A percentile compares a stretch with the other conserved stretches of the same genome.
These are phyloP conservation scores for Wolfiporia cocos DNA, from an alignment of 1,284 basidiomycete species.

Conservation along the genomic window DNA sequence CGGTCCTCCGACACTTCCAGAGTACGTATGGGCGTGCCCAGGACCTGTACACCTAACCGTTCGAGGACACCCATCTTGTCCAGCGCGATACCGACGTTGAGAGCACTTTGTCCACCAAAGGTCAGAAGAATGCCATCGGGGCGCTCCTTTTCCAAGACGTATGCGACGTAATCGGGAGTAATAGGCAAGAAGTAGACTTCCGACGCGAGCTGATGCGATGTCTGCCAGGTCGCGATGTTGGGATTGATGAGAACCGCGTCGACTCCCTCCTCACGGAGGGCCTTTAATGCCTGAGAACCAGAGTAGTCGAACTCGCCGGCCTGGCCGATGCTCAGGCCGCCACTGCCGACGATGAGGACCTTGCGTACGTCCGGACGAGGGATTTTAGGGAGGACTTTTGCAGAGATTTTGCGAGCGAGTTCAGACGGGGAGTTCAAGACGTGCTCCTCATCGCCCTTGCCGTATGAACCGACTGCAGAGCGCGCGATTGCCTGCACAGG, in stretches of 20 bases:
- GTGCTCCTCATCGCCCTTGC: slow-evolving; percentile 53
- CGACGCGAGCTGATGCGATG: slow-evolving; percentile 92
- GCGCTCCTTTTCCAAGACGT: slow-evolving; percentile 96
- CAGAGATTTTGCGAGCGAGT: slow-evolving; percentile 85
- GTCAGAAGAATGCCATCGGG: slow-evolving; percentile 97
- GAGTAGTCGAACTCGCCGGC: slow-evolving; percentile 99
- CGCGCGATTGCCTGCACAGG: slow-evolving; percentile 30
- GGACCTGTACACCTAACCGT: slow-evolving; percentile 88
- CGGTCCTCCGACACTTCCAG: slow-evolving; percentile 97
- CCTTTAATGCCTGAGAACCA: slow-evolving; percentile 98
- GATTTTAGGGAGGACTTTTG: slow-evolving; percentile 85
- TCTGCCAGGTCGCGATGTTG: slow-evolving; percentile 97
- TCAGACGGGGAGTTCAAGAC: slow-evolving; percentile 91
- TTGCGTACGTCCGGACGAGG: slow-evolving; percentile 89
- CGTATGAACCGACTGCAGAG: slow-evolving; percentile 25
- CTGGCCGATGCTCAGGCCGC: slow-evolving; percentile 96
- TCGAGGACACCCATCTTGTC: slow-evolving; percentile 98
- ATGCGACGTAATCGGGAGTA: slow-evolving; percentile 96
- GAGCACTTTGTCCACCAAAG: slow-evolving; percentile 96
- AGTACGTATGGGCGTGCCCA: slow-evolving; percentile 94
- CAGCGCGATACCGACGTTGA: slow-evolving; percentile 97
- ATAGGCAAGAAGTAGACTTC: slow-evolving; percentile 99
- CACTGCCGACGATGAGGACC: slow-evolving; percentile 94
- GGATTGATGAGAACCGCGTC: slow-evolving; percentile 96
- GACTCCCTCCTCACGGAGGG: slow-evolving; percentile 92